A percentile compares a stretch with the other conserved stretches of the same genome.
Evolutionary conservation across 139 green algal genomes (phyloP).

Genomic region (Micromonas pusilla): DNA sequence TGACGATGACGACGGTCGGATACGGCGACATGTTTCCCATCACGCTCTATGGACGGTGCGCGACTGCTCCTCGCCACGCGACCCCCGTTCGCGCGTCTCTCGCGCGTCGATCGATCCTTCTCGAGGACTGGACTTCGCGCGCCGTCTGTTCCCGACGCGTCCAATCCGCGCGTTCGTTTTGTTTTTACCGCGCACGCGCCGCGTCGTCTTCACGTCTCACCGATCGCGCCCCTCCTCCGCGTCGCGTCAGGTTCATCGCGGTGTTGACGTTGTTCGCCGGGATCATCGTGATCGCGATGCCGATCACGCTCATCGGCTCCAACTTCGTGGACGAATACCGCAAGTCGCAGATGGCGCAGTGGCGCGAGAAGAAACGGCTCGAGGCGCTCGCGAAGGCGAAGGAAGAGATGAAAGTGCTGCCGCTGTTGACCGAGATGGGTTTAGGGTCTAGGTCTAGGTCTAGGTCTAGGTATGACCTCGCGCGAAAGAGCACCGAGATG

Average conservation of each 20-base stretch:
- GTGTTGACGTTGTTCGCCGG: slow-evolving; percentile 8
- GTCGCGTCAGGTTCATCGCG: not conserved
- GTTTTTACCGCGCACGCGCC: too few relatives aligned
- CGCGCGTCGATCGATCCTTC: too few relatives aligned
- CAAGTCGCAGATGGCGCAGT: not conserved
- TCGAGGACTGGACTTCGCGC: too few relatives aligned
- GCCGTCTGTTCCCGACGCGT: too few relatives aligned
- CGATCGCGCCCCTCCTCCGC: too few relatives aligned
- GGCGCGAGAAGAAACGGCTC: not conserved
- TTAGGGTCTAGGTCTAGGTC: too few relatives aligned
- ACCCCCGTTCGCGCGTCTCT: too few relatives aligned
- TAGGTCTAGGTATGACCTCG: too few relatives aligned
- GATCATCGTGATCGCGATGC: slow-evolving; percentile 4
- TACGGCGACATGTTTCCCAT: slow-evolving; percentile 36
- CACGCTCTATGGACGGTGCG: slow-evolving; percentile 7
- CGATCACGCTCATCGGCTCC: slow-evolving; percentile 20
- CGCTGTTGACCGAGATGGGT: not conserved
- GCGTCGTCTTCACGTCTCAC: too few relatives aligned
- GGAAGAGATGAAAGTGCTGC: not conserved
- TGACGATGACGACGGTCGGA: slow-evolving; percentile 37
- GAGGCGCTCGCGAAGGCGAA: not conserved
- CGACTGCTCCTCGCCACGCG: too few relatives aligned
- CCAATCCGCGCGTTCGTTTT: too few relatives aligned
- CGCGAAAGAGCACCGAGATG: too few relatives aligned
- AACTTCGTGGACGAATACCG: slow-evolving; percentile 34